Percentiles rank a stretch among this genome's conserved stretches.
Conservation (phyloP, 2,329 filamentous ascomycete genomes). For the Aureobasidium sp. region DNA sequence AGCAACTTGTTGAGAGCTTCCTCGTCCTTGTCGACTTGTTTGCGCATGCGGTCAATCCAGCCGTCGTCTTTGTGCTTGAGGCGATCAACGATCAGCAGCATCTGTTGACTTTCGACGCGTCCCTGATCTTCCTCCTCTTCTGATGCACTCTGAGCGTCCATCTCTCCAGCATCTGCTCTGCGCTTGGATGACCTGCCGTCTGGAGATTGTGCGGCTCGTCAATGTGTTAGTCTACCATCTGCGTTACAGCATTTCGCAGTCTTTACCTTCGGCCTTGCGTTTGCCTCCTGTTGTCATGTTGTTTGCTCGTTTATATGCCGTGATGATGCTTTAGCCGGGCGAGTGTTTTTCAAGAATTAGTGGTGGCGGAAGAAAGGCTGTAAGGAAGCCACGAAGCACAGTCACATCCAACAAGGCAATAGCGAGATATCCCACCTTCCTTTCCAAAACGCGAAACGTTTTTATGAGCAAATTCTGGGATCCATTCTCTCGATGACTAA, state of each 20-base stretch:
- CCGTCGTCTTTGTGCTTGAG: slow-evolving; percentile 19
- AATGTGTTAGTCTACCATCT: neutral
- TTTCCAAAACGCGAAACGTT: neutral
- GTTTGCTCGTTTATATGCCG: neutral
- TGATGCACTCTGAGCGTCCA: neutral
- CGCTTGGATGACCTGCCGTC: slow-evolving; percentile 4
- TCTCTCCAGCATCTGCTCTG: neutral
- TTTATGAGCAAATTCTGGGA: neutral
- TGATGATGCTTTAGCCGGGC: too few species aligned
- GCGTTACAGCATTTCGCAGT: too few species aligned
- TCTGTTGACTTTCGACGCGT: slow-evolving; percentile 23
- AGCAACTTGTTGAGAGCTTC: neutral
- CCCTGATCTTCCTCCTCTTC: slow-evolving; percentile 18
- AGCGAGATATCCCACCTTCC: neutral
- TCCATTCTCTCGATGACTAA: neutral
- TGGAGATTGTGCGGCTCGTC: neutral
- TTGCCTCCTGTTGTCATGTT: slow-evolving; percentile 12
- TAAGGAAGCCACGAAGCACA: too few species aligned
- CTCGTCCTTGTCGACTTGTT: neutral
- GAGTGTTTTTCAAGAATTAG: neutral
- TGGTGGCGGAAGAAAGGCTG: too few species aligned
- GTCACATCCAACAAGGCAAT: neutral
- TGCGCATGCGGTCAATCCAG: slow-evolving; percentile 5
- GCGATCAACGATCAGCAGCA: neutral
- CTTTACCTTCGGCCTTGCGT: slow-evolving; percentile 11